These are phyloP conservation scores for Chrysanthemum seticuspe DNA, from an alignment of 129 eudicot species.

Conservation along the genomic window DNA sequence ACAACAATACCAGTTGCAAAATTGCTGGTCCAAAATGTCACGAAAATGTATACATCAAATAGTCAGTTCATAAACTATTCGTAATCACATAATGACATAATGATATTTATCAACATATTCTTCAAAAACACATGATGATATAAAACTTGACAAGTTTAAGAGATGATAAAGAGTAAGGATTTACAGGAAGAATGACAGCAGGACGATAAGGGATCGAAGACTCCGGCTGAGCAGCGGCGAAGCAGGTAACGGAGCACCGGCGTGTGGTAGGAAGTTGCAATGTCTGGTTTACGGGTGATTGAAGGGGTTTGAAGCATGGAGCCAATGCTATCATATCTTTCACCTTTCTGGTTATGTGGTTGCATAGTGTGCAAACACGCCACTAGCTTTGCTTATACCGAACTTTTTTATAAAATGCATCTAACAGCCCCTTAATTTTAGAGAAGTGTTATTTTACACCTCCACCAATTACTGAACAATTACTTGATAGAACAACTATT, in stretches of 20 bases:
- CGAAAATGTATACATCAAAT: not conserved
- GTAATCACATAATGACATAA: not conserved
- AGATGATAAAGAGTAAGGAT: not conserved
- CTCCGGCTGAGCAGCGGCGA: constrained; percentile 39
- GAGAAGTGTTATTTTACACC: not conserved
- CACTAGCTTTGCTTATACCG: not conserved
- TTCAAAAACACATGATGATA: not conserved
- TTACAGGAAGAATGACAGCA: constrained; percentile 88
- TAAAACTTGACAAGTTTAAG: not conserved
- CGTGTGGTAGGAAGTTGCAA: constrained; percentile 22
- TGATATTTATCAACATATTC: not conserved
- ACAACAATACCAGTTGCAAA: too few relatives aligned
- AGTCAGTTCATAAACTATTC: not conserved
- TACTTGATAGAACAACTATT: not conserved
- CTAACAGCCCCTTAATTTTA: not conserved
- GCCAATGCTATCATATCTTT: constrained; percentile 44
- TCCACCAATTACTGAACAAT: not conserved
- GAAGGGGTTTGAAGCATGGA: constrained; percentile 36
- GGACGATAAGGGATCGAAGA: constrained; percentile 57
- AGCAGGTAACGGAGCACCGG: constrained; percentile 41
- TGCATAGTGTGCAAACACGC: constrained; percentile 3
- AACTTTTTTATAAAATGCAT: not conserved
- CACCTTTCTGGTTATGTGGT: constrained; percentile 30
- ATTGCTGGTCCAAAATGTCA: not conserved
- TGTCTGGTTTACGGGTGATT: constrained; percentile 26